Evolutionary conservation across 371 early-diverging fungal genomes (phyloP), one percentile per base, ranked within the genome.

Genomic region (Scutellospora calospora): DNA sequence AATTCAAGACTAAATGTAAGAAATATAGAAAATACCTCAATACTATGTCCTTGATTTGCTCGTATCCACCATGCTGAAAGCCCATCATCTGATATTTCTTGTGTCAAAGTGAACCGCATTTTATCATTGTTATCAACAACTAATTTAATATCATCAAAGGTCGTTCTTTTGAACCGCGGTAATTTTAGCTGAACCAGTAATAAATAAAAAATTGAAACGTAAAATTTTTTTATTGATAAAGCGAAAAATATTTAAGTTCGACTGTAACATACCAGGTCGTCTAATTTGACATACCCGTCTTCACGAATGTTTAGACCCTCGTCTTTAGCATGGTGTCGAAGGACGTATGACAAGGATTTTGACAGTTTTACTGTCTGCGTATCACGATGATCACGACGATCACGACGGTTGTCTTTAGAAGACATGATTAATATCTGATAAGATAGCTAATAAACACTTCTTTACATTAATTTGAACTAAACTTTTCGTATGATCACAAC

Each of bases 11-110:
- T n/a, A n/a, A 31, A 20, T 3, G 8, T 31, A 62, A 20, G 27
- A 20, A n/a, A 20, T 25, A 35, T 27, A 45, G 27, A 18, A 33
- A 79, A 72, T 80, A 86, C 87, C 54, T 87, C 62, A 5, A 96
- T 45, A 18, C 91, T 91, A 83, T 97, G 97, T 3, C 97, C 98
- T 85, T 97, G 97, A 74, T 93, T 94, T 4, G 97, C 97, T 38
- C 94, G 88, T 63, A 97, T 94, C 79, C 80, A 87, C 89, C 90
- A 94, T 18, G 29, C 78, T n/a, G 35, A 59, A 22, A 51, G 81
- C 11, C 84, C 81, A 3, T 72, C 84, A n/a, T 81, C 55, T 14
- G 22, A 27, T 35, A 76, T 82, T 35, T 85, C 74, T n/a, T 85
- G 60, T 4, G 81, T 54, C 25, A 97, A 79, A 55, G 87, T 84